These are phyloP conservation scores for Boletus fagicola DNA, from an alignment of 768 basidiomycete genomes.

Conservation along the genomic window DNA sequence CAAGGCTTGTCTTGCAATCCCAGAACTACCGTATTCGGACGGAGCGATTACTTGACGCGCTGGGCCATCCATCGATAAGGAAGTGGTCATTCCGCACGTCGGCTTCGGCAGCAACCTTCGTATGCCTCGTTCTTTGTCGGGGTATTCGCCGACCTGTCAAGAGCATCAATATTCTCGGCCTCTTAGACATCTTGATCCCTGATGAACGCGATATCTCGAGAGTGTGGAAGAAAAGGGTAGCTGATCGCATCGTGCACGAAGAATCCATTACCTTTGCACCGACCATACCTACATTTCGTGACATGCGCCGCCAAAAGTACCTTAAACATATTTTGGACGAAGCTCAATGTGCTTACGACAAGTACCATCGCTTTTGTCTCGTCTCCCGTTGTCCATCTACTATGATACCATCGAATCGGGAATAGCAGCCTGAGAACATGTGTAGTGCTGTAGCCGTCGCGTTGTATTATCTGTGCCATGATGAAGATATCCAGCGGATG, in stretches of 20 bases:
- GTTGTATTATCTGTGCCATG: no score
- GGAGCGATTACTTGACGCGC: constrained; percentile 6
- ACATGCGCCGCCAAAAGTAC: constrained; percentile 7
- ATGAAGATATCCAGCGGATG: no score
- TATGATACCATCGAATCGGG: no score
- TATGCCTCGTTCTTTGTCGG: constrained; percentile 15
- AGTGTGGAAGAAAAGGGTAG: constrained; percentile 17
- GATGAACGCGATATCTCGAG: constrained; percentile 17
- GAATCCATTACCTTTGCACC: constrained; percentile 10
- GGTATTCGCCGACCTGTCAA: constrained; percentile 14
- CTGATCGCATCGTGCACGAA: constrained; percentile 20
- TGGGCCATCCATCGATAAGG: constrained; percentile 8
- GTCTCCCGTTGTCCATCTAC: no score
- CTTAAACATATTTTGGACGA: constrained; percentile 13
- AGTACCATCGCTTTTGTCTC: neutral
- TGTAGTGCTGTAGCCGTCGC: no score
- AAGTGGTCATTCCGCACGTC: constrained; percentile 17
- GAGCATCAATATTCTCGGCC: constrained; percentile 6
- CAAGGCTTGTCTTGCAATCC: constrained; percentile 14
- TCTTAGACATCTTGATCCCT: constrained; percentile 15
- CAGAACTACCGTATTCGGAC: constrained; percentile 19
- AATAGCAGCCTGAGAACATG: no score
- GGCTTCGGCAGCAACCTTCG: constrained; percentile 19
- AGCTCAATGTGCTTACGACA: constrained; percentile 10
- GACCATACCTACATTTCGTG: constrained; percentile 16